Evolutionary conservation across 225 moss, liverwort and hornwort genomes (phyloP), one percentile per base, ranked within the genome.

Genomic region (Neckera pumila): DNA sequence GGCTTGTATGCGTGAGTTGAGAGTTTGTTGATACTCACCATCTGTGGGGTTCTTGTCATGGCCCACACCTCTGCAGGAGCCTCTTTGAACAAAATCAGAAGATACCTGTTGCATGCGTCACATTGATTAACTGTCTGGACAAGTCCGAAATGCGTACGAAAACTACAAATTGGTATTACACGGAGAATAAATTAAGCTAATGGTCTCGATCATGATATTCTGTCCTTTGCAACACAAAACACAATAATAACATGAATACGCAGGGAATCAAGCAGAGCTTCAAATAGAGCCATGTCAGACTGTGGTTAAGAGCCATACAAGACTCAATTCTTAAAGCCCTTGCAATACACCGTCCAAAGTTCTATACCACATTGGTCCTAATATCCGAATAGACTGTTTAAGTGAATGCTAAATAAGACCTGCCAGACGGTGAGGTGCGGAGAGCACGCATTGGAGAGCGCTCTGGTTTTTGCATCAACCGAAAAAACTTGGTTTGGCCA

Each of bases 61-160:
- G 93, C 93, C 99, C 99, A 99, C 85, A 99, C 97, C 92, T 99
- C 99, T 83, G 99, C 97, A 93, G 99, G 99, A 85, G 97, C 96
- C 82, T 99, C 99, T 85, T 96, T 95, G 80, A 99, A 99, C 64
- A 99, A 88, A 87, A 99, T 92, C 69, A 99, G 91, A 86, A 99
- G 92, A 90, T 97, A 99, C 88, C 98, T 99, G 97, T 80, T 79
- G 86, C 85, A 91, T 65, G 77, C 90, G 72, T 83, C 82, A 85
- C 87, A 76, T 83, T 45, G 40, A 66, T 89, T 70, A 91, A 86
- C 56, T 86, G 58, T 87, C 85, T 74, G 73, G 66, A 85, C 82
- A 80, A 81, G 58, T 61, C 38, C 33, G 79, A 85, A 12, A 85
- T 11, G 56, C 31, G 16, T 43, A 86, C 77, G 33, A 49, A 47